Conservation (phyloP, 768 basidiomycete species). For the Trametes gibbosa region DNA sequence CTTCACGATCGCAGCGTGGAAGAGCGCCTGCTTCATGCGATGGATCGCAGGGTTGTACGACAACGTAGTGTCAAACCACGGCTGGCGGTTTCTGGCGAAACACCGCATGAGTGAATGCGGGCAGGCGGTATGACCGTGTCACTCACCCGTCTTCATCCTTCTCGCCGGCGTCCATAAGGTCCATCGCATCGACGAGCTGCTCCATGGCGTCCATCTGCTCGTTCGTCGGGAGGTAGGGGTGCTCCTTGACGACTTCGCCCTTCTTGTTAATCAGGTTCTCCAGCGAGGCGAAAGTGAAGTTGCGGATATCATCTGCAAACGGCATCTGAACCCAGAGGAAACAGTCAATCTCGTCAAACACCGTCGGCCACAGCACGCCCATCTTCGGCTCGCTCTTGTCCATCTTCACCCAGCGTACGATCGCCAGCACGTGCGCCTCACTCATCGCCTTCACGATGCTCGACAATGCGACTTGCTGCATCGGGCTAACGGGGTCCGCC, state of each 20-base stretch:
- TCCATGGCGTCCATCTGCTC: constrained; percentile 83
- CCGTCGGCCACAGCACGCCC: constrained; percentile 67
- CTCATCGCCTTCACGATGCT: constrained; percentile 84
- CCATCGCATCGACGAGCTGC: constrained; percentile 83
- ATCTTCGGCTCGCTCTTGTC: constrained; percentile 81
- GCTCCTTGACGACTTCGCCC: constrained; percentile 68
- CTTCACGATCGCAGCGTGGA: constrained; percentile 77
- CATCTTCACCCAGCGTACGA: constrained; percentile 77
- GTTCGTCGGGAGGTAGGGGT: constrained; percentile 80
- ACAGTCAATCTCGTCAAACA: constrained; percentile 65
- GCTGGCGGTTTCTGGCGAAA: constrained; percentile 45
- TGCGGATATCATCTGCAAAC: constrained; percentile 91
- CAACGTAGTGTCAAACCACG: constrained; percentile 76
- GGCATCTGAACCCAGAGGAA: constrained; percentile 90
- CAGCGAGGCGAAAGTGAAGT: constrained; percentile 83
- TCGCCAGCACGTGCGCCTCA: constrained; percentile 62
- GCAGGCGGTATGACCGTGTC: background rate
- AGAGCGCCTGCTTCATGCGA: constrained; percentile 88
- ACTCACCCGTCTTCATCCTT: constrained; percentile 73
- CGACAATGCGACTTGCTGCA: constrained; percentile 82
- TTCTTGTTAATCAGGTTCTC: constrained; percentile 69
- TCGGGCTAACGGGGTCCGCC: constrained; percentile 62
- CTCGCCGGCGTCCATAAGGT: constrained; percentile 74
- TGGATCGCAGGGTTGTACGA: constrained; percentile 92
- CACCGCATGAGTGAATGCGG: background rate